Evolutionary conservation across 345 rosid genomes (phyloP), one percentile per base, ranked within the genome.

Genomic region (Hibiscus trionum): DNA sequence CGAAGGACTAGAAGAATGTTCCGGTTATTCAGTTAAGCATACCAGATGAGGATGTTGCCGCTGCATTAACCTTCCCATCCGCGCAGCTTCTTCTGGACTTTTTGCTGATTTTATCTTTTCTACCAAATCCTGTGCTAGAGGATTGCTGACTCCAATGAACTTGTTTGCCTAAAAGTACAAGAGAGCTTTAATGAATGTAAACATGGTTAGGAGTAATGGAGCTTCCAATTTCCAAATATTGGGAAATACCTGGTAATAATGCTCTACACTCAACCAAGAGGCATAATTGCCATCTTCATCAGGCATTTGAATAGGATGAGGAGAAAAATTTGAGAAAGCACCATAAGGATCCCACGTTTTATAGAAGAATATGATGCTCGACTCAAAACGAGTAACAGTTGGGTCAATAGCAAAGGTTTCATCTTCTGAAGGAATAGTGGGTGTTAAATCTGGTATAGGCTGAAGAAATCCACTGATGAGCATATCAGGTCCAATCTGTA

Each of bases 341-440:
- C 98, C 97, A 79, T 84, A 94, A 62, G 85, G 96, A 83, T 94
- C 98, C 98, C 97, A 94, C 52, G 97, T 81, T 74, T 94, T 91
- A 69, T 90, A 91, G 84, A 91, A 94, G 81, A 86, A 94, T 78
- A 91, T 87, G 83, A 91, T 83, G 77, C 80, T 84, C 17, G 92
- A 75, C 24, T 91, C 98, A 70, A 81, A 87, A 58, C 88, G 97
- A 68, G 82, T 74, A 56, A 94, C 83, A 17, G 90, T 82, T 21
- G 96, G 98, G 74, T 90, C 96, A 79, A 94, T 90, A 53, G 90
- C 92, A 10, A 86, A 84, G 73, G 97, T 91, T 83, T 88, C 96
- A 2, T 85, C 85, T 79, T 79, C 87, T 55, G 95, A 91, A 56
- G 97, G 97, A 39, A 91, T 90, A 71, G 81, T 82, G 31, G 97